A percentile compares a stretch with the other conserved stretches of the same genome.
phyloP scores from a whole-genome alignment of 2,329 filamentous ascomycete species.

The Paecilomyces fulvus region DNA sequence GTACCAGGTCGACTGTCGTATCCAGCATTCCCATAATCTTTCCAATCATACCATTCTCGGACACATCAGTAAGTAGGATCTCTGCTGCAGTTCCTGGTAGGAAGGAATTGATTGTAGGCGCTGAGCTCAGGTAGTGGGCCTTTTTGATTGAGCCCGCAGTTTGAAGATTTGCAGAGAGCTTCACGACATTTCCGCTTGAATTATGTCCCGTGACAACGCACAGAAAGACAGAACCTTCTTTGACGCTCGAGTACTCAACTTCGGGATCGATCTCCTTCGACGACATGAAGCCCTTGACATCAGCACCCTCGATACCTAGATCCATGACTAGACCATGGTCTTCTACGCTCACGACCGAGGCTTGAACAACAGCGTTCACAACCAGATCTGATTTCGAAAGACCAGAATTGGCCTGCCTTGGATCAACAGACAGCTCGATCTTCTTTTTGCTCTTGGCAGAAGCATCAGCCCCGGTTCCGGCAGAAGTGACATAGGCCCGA shows the following conservation, averaged over 20 bases:
- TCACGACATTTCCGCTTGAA: slow-evolving; percentile 72
- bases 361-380: slow-evolving; percentile 71
- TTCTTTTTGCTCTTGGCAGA: slow-evolving; percentile 63
- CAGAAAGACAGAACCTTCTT: slow-evolving; percentile 76
- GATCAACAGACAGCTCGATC: slow-evolving; percentile 81
- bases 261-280: slow-evolving; percentile 68
- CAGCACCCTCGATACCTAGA: slow-evolving; percentile 61
- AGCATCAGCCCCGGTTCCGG: slow-evolving; percentile 47
- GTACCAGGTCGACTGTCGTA: slow-evolving; percentile 80
- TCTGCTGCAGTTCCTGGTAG: slow-evolving; percentile 87
- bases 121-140: slow-evolving; percentile 59
- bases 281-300: slow-evolving; percentile 73
- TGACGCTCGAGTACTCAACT: slow-evolving; percentile 58
- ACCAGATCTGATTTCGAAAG: slow-evolving; percentile 66
- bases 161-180: slow-evolving; percentile 67
- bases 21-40: slow-evolving; percentile 90
- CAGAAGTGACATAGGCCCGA: slow-evolving; percentile 73
- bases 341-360: slow-evolving; percentile 82
- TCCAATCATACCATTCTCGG: slow-evolving; percentile 66
- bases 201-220: slow-evolving; percentile 70
- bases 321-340: slow-evolving; percentile 96
- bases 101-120: slow-evolving; percentile 81
- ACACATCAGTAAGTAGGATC: slow-evolving; percentile 69
- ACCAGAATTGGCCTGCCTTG: slow-evolving; percentile 67
- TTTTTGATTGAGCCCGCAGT: slow-evolving; percentile 61